Evolutionary conservation across 164 flowering plant species (phyloP).

Genomic region (Piper longum): DNA sequence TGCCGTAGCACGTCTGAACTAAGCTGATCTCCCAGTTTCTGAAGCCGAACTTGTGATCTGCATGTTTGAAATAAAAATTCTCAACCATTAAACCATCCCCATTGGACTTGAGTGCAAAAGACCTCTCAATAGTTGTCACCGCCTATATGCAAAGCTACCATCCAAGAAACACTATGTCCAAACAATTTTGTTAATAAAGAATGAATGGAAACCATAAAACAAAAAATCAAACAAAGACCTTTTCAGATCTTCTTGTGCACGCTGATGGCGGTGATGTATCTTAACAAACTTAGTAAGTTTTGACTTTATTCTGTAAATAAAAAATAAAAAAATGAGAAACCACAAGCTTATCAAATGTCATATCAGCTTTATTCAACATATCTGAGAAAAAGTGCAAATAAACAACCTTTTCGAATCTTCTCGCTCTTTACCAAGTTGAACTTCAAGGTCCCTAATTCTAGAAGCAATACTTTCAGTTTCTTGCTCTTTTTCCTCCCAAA

Average conservation of each 20-base stretch:
- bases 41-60: slow-evolving; percentile 61
- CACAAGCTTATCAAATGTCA: not conserved
- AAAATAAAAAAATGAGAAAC: not conserved
- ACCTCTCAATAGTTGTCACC: not conserved
- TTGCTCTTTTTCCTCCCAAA: slow-evolving; percentile 41
- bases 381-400: not conserved
- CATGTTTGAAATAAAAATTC: not conserved
- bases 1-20: slow-evolving; percentile 25
- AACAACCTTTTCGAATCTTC: slow-evolving; percentile 52
- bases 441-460: slow-evolving; percentile 56
- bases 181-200: not conserved
- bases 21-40: slow-evolving; percentile 56
- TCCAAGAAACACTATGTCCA: too few species aligned
- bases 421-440: slow-evolving; percentile 49
- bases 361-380: not conserved
- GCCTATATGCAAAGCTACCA: too few species aligned
- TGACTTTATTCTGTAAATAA: slow-evolving; percentile 36
- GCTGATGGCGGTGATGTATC: slow-evolving; percentile 37
- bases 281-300: slow-evolving; percentile 64
- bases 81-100: not conserved
- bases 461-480: slow-evolving; percentile 52
- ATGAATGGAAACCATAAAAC: not conserved
- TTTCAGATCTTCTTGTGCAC: slow-evolving; percentile 55
- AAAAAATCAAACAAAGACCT: slow-evolving; percentile 20
- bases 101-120: too few species aligned